Base-by-base conservation (phyloP, 2,329 filamentous ascomycete species). In the Fusarium stilboides region DNA sequence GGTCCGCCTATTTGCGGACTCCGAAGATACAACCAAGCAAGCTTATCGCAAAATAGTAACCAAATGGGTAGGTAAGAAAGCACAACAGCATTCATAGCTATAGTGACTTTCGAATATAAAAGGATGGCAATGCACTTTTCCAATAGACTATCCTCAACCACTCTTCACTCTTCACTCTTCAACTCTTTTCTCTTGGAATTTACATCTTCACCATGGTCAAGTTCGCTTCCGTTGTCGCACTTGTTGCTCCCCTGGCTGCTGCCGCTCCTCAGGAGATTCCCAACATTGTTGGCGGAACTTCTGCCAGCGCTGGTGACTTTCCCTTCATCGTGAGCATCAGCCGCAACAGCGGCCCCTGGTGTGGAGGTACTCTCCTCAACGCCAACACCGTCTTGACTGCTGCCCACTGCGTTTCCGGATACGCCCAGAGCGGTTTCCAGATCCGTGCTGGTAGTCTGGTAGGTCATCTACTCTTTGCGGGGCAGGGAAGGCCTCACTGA, bases 301-400 rank as follows among this genome's bases (percentile, higher is more conserved):
- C 31, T 15, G 75, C 75, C 31, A 17, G n/a, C 4, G 20, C 64
- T 22, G 75, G 73, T 24, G 77, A 78, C 17, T 78, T 78, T 46
- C 77, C 77, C 31, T 78, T 70, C 74, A 77, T 78, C 20, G 77
- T 78, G 51, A 69, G 62, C 58, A 62, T 78, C 43, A 56, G 63
- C 37, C 20, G 37, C 42, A 34, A 42, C 22, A 26, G 34, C 34
- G 53, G 60, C 17, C 69, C 75, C 43, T 75, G 74, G 67, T 78
- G 77, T 36, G 77, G 77, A 19, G 77, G 77, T 20, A 53, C 69
- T 15, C 63, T 78, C 20, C 24, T 78, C 43, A 76, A 77, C 62
- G 71, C 75, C 65, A 70, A 73, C 62, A 78, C 76, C 19, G 77
- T 78, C 56, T 6, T 78, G 52, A 78, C 77, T 8, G 77, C 77